Percentiles rank a stretch among this genome's conserved stretches.
These are phyloP conservation scores for Lophium mytilinum DNA, from an alignment of 495 filamentous ascomycete genomes.

Conservation along the genomic window DNA sequence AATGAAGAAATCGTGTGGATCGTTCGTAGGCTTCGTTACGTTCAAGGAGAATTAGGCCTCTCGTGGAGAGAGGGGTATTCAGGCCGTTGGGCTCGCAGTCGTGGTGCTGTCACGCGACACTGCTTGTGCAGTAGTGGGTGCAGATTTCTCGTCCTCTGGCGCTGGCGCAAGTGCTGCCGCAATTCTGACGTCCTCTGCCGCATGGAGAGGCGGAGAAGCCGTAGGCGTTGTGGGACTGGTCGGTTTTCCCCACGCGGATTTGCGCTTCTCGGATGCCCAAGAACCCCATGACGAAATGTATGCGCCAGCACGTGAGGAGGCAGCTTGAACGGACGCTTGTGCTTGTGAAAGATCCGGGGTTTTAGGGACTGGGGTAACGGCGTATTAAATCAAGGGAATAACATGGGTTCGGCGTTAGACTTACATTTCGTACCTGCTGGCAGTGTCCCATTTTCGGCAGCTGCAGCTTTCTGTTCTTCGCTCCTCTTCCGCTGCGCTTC, in stretches of 20 bases:
- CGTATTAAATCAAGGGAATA: conserved; percentile 4
- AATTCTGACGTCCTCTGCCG: not conserved
- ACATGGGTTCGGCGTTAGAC: not conserved
- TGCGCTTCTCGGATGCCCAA: conserved; percentile 87
- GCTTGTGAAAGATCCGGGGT: conserved; percentile 55
- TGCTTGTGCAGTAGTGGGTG: too few relatives aligned
- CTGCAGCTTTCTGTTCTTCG: conserved; percentile 27
- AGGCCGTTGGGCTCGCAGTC: not conserved
- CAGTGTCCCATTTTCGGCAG: not conserved
- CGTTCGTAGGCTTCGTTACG: not conserved
- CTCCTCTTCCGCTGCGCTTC: conserved; percentile 69
- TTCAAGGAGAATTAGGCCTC: not conserved
- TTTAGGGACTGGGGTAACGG: conserved; percentile 24
- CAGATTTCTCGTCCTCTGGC: not conserved
- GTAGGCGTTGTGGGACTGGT: not conserved
- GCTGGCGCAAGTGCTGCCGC: not conserved
- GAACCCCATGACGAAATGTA: conserved; percentile 92
- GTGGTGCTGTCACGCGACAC: not conserved
- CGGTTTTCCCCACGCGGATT: conserved; percentile 43
- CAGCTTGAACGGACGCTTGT: conserved; percentile 59
- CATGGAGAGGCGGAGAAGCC: not conserved
- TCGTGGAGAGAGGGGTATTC: not conserved
- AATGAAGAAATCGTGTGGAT: not conserved
- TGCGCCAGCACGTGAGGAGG: conserved; percentile 66
- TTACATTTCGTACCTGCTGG: conserved; percentile 25